phyloP scores from a whole-genome alignment of 371 early-diverging fungal genomes.

The Coemansia sp. region DNA sequence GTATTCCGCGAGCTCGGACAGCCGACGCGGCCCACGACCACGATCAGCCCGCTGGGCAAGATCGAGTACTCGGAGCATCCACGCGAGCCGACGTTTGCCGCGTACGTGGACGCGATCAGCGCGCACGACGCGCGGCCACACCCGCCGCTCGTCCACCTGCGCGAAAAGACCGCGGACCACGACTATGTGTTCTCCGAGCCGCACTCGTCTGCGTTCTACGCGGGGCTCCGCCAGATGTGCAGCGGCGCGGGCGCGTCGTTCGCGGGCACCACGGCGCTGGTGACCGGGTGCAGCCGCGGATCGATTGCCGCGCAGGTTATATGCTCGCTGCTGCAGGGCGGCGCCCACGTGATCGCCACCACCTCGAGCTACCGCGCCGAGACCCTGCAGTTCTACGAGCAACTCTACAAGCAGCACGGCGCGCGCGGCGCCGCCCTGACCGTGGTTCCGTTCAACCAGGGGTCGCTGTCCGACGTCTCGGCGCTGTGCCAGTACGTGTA shows the following conservation, averaged over 20 bases:
- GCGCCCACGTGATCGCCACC: conserved; percentile 90
- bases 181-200: conserved; percentile 68
- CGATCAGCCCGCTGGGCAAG: conserved; percentile 73
- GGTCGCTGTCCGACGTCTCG: conserved; percentile 80
- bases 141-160: conserved; percentile 74
- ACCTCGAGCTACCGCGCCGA: conserved; percentile 85
- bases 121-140: neutral
- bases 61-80: conserved; percentile 72
- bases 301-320: conserved; percentile 91
- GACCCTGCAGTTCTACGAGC: conserved; percentile 85
- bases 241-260: conserved; percentile 74
- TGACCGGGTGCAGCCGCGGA: conserved; percentile 91
- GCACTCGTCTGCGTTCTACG: conserved; percentile 71
- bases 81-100: conserved; percentile 21
- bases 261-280: conserved; percentile 76
- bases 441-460: conserved; percentile 97
- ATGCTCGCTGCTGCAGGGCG: conserved; percentile 85
- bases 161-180: conserved; percentile 55
- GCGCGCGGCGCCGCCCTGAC: conserved; percentile 84
- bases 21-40: conserved; percentile 81
- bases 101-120: conserved; percentile 14
- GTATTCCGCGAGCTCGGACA: conserved; percentile 80
- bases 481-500: conserved; percentile 85
- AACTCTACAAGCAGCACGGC: conserved; percentile 82
- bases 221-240: conserved; percentile 71